Evolutionary conservation across 164 flowering plant species (phyloP).

Genomic region (Sextonia rubra): DNA sequence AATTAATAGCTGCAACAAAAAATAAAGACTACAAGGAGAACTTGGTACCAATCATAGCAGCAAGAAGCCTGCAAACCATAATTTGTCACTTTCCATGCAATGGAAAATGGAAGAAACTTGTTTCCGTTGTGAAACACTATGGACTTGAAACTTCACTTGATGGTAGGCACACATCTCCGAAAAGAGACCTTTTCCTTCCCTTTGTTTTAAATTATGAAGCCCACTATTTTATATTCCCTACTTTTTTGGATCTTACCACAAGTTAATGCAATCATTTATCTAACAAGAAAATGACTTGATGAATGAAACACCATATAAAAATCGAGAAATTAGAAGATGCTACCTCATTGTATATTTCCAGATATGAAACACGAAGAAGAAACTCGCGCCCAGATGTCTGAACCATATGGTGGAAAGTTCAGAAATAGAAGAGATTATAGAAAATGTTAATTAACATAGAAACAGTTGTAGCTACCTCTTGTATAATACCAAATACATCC

Average conservation of each 20-base stretch:
- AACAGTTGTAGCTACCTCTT: conserved; percentile 48
- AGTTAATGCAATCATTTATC: neutral
- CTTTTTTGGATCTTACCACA: neutral
- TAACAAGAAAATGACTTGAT: neutral
- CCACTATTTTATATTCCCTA: neutral
- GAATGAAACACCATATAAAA: neutral
- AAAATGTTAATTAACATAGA: neutral
- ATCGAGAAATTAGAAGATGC: conserved; percentile 11
- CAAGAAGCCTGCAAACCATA: too few relatives aligned
- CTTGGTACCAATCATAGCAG: too few relatives aligned
- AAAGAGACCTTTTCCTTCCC: neutral
- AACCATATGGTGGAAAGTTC: conserved; percentile 13
- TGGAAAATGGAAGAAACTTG: neutral
- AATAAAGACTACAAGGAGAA: too few relatives aligned
- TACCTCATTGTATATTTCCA: conserved; percentile 89
- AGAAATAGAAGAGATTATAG: conserved; percentile 1
- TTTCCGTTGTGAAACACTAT: neutral
- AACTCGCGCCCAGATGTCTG: conserved; percentile 77
- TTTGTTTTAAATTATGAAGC: neutral
- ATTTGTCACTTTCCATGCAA: neutral
- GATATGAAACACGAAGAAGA: conserved; percentile 83
- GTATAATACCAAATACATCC: conserved; percentile 79
- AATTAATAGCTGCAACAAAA: too few relatives aligned
- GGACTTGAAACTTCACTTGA: neutral
- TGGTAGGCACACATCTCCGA: neutral